Evolutionary conservation across 768 basidiomycete species (phyloP).

Genomic region (Podaxis mareebaensis): DNA sequence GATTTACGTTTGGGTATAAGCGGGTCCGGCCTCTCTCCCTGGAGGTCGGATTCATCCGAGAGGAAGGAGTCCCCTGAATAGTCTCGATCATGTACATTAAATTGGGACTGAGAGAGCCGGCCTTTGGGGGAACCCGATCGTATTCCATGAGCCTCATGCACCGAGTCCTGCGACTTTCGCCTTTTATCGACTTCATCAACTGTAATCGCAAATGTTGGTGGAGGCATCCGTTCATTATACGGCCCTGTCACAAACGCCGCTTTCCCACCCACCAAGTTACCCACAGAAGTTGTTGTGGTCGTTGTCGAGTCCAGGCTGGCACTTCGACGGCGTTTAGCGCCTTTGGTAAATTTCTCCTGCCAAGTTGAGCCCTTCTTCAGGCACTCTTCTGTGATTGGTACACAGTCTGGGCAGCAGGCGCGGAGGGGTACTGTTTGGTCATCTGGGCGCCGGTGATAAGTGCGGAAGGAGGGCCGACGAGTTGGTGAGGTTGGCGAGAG

Average conservation of each 20-base stretch:
- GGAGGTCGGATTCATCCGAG: not conserved
- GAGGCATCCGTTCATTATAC: slow-evolving; percentile 3
- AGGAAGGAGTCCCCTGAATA: not conserved
- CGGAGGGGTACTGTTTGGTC: slow-evolving; percentile 66
- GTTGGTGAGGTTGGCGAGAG: slow-evolving; percentile 16
- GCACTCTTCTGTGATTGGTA: slow-evolving; percentile 56
- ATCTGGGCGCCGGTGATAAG: slow-evolving; percentile 33
- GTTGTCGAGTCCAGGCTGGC: slow-evolving; percentile 34
- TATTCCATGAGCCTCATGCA: not conserved
- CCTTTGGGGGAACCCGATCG: not conserved
- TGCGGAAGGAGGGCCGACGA: slow-evolving; percentile 35
- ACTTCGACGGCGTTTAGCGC: slow-evolving; percentile 60
- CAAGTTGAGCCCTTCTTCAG: slow-evolving; percentile 56
- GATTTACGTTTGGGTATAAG: slow-evolving; percentile 18
- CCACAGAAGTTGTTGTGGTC: not conserved
- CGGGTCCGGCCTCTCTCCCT: too few relatives aligned
- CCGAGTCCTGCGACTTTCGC: slow-evolving; percentile 43
- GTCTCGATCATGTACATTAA: slow-evolving; percentile 19
- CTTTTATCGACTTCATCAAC: slow-evolving; percentile 70
- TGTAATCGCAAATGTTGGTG: slow-evolving; percentile 38
- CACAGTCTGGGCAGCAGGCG: slow-evolving; percentile 69
- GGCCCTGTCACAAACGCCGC: not conserved
- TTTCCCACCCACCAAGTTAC: slow-evolving; percentile 5
- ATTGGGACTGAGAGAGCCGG: not conserved
- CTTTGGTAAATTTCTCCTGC: slow-evolving; percentile 64